These are phyloP conservation scores for Lepiota venenata DNA, from an alignment of 768 basidiomycete genomes.

Conservation along the genomic window DNA sequence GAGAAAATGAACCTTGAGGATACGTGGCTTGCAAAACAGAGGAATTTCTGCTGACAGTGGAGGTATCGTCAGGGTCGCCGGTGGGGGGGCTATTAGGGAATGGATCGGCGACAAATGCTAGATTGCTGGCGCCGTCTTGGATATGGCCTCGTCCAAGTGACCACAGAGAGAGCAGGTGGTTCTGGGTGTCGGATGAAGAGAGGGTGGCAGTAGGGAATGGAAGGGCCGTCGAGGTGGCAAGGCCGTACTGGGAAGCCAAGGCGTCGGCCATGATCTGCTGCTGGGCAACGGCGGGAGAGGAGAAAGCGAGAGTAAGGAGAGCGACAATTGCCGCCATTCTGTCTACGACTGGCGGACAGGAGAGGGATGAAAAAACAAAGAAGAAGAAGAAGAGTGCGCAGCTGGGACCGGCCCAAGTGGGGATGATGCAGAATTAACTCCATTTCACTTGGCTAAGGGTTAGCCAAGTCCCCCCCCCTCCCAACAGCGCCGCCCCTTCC, in stretches of 20 bases:
- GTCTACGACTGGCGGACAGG: not conserved
- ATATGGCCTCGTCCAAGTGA: conserved; percentile 57
- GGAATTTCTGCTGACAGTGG: conserved; percentile 10
- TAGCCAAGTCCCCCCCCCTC: not conserved
- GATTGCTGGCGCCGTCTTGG: conserved; percentile 50
- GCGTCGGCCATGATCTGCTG: conserved; percentile 28
- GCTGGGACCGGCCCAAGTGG: conserved; percentile 7
- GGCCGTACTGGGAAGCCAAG: conserved; percentile 48
- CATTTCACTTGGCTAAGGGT: not conserved
- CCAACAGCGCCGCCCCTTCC: not conserved
- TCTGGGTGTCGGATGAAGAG: conserved; percentile 43
- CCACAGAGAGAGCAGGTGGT: conserved; percentile 55
- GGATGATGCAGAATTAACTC: not conserved
- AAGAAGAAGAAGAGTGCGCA: not conserved
- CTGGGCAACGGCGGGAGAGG: conserved; percentile 17
- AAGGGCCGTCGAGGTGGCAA: conserved; percentile 58
- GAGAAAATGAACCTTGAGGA: conserved; percentile 55
- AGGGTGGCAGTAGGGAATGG: conserved; percentile 66
- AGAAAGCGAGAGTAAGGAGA: conserved; percentile 12
- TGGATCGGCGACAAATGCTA: conserved; percentile 66
- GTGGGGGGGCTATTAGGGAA: conserved; percentile 48
- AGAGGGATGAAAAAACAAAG: not conserved
- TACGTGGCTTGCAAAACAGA: conserved; percentile 62
- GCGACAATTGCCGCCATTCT: not conserved
- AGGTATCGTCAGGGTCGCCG: conserved; percentile 22